These are phyloP conservation scores for Pyrrhoderma noxium DNA, from an alignment of 1,284 basidiomycete species.

Conservation along the genomic window DNA sequence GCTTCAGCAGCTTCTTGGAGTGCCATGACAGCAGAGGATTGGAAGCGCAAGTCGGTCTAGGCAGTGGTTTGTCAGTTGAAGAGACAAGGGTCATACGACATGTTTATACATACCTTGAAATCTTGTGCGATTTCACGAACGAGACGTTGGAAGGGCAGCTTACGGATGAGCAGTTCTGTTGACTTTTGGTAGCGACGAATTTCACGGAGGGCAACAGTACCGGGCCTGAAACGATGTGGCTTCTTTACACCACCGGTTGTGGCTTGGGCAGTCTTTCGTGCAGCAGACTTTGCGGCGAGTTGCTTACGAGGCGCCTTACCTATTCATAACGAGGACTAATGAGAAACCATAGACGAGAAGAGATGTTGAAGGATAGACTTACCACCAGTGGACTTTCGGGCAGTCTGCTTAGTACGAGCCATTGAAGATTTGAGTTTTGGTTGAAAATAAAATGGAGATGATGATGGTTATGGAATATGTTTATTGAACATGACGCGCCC, in stretches of 20 bases:
- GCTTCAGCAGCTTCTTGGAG: conserved; percentile 73
- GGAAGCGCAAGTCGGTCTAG: conserved; percentile 76
- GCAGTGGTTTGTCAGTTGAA: conserved; percentile 9
- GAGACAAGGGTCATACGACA: conserved; percentile 15
- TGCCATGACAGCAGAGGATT: conserved; percentile 72
- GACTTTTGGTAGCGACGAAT: conserved; percentile 81
- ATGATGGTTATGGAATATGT: conserved; percentile 8
- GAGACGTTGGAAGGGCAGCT: conserved; percentile 70
- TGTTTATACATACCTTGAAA: conserved; percentile 47
- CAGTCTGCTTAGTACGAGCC: conserved; percentile 23
- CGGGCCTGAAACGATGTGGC: conserved; percentile 55
- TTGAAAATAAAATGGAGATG: neutral
- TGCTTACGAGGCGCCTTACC: conserved; percentile 57
- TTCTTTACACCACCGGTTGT: conserved; percentile 73
- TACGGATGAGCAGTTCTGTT: conserved; percentile 70
- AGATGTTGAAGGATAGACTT: conserved; percentile 15
- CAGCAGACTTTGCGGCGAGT: conserved; percentile 55
- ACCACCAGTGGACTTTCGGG: conserved; percentile 24
- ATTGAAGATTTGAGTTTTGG: conserved; percentile 1
- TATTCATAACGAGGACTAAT: conserved; percentile 15
- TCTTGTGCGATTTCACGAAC: conserved; percentile 69
- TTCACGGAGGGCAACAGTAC: conserved; percentile 77
- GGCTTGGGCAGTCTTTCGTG: conserved; percentile 38
- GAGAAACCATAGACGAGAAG: neutral
- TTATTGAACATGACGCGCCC: too few relatives aligned